Percentiles rank a stretch among this genome's conserved stretches.
Conservation (phyloP, 495 filamentous ascomycete genomes). For the Aspergillus mulundensis region DNA sequence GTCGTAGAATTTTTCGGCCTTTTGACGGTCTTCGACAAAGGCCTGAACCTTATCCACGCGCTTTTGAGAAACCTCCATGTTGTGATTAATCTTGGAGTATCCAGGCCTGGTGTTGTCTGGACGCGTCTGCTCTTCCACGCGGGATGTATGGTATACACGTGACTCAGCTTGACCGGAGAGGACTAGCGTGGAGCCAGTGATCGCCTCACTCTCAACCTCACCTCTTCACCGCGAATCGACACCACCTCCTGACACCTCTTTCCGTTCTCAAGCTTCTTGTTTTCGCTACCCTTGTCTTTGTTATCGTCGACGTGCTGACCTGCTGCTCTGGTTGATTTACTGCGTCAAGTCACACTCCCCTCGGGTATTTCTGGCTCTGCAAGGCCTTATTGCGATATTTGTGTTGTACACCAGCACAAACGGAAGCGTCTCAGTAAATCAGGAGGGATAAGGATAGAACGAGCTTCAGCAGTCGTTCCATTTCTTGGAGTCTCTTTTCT, state of each 20-base stretch:
- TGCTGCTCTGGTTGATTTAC: background rate
- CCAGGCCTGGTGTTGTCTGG: background rate
- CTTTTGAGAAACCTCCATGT: constrained; percentile 33
- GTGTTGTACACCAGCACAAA: constrained; percentile 12
- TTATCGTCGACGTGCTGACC: constrained; percentile 1
- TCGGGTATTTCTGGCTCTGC: background rate
- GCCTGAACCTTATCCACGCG: constrained; percentile 35
- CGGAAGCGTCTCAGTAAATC: constrained; percentile 17
- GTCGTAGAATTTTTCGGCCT: constrained; percentile 32
- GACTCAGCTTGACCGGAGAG: constrained; percentile 8
- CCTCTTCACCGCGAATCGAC: constrained; percentile 27
- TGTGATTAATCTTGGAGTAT: background rate
- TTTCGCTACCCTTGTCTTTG: background rate
- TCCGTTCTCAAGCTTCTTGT: constrained; percentile 17
- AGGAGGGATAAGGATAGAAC: constrained; percentile 17
- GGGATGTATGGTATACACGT: constrained; percentile 12
- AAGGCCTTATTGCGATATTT: constrained; percentile 3
- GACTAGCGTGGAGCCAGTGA: constrained; percentile 23
- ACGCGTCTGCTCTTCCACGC: background rate
- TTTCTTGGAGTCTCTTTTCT: constrained; percentile 15
- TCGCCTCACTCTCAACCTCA: constrained; percentile 22
- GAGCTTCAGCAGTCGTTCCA: constrained; percentile 12
- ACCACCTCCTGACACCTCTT: constrained; percentile 11
- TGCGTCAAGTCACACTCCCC: background rate
- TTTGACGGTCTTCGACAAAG: constrained; percentile 35